Evolutionary conservation across 345 rosid species (phyloP), one percentile per base, ranked within the genome.

Genomic region (Mangifera indica): DNA sequence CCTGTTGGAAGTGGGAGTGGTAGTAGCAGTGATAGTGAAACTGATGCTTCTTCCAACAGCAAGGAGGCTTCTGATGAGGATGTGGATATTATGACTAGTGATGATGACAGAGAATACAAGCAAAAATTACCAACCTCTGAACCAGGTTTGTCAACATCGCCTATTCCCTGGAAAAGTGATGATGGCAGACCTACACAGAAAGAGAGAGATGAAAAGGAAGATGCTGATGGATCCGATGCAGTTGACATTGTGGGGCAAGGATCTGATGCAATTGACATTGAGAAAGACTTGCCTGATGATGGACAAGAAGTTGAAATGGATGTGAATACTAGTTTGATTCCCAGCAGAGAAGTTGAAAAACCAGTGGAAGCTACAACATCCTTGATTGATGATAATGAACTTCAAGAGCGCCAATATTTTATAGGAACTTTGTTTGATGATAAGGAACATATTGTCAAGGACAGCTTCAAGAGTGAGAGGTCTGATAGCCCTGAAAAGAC

Each of bases 21-120:
- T 61, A 88, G 96, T 79, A 89, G 96, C 84, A 95, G 97, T 74
- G 93, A 92, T 70, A 92, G 99, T 83, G 98, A 89, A 60, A 92
- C 90, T 69, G 97, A 90, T 81, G 89, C 86, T 81, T 87, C 97
- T 70, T 89, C 97, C 66, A 89, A 86, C 80, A 88, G 97, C 77
- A 89, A 86, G 79, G 91, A 92, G 72, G 98, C 83, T 9, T 82
- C 98, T 73, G 99, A 95, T 84, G 98, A 86, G 82, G 97, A 95
- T 48, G 98, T 92, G 72, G 98, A 95, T 84, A 92, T 95, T 67
- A 87, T 92, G 89, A 77, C 89, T 49, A 85, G 93, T 55, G 92
- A 92, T 72, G 98, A 90, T 82, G 97, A 92, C 72, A 83, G 83
- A 80, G 90, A 81, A 67, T 77, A 78, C 64, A 81, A 70, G 63